These are phyloP conservation scores for Termitomyces titanicus DNA, from an alignment of 768 basidiomycete genomes.

Conservation along the genomic window DNA sequence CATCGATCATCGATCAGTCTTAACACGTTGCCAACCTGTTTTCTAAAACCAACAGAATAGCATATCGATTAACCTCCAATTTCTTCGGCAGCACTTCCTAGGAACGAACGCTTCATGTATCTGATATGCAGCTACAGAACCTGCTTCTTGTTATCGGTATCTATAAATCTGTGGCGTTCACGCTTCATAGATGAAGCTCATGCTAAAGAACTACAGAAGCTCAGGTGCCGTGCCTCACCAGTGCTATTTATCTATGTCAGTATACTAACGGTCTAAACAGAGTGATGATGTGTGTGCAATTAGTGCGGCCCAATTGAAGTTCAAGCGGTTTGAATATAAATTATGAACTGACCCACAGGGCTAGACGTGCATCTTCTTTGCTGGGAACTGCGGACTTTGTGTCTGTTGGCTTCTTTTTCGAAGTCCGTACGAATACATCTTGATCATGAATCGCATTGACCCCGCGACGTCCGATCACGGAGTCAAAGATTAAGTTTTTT, in stretches of 20 bases:
- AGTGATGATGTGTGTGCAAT: background rate
- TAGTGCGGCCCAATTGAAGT: background rate
- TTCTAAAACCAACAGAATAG: constrained; percentile 3
- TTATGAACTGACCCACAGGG: background rate
- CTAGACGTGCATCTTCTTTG: background rate
- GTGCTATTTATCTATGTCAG: background rate
- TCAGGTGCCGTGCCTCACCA: background rate
- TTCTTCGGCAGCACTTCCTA: constrained; percentile 1
- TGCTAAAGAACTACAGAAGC: background rate
- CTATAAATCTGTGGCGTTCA: constrained; percentile 9
- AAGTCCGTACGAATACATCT: too few species aligned
- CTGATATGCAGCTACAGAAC: background rate
- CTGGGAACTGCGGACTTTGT: background rate
- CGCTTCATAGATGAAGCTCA: background rate
- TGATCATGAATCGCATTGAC: background rate
- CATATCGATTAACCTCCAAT: constrained; percentile 8
- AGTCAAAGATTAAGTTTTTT: background rate
- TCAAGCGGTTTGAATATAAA: background rate
- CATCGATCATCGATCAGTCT: too few species aligned
- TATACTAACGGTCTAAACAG: background rate
- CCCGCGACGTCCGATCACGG: background rate
- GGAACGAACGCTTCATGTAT: constrained; percentile 11
- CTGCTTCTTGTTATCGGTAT: constrained; percentile 1
- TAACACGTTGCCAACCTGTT: background rate
- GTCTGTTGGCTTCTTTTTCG: too few species aligned